Percentiles rank a stretch among this genome's conserved stretches.
phyloP scores from a whole-genome alignment of 768 basidiomycete genomes.

The Kwoniella dejecticola region DNA sequence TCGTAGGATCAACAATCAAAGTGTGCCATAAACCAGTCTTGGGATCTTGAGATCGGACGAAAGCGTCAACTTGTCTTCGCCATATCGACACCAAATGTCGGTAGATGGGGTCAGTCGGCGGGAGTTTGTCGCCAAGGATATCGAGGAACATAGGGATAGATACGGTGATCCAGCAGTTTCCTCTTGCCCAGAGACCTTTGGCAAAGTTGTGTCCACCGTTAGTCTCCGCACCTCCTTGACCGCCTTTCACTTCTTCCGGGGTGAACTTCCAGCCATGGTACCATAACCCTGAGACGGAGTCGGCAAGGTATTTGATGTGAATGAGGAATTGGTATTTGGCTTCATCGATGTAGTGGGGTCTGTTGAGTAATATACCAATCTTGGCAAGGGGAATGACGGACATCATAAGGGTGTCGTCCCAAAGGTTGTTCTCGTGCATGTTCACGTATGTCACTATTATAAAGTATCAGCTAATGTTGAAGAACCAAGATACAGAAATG shows the following conservation, averaged over 20 bases:
- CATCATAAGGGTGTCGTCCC: constrained; percentile 67
- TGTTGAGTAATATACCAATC: constrained; percentile 62
- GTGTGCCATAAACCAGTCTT: constrained; percentile 63
- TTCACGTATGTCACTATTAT: constrained; percentile 55
- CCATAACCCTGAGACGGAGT: constrained; percentile 49
- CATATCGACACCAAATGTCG: constrained; percentile 59
- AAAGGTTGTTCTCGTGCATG: constrained; percentile 60
- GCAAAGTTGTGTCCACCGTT: constrained; percentile 52
- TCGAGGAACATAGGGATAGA: constrained; percentile 41
- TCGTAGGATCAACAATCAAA: constrained; percentile 60
- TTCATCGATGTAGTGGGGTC: constrained; percentile 62
- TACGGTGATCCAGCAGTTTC: constrained; percentile 60
- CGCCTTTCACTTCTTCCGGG: constrained; percentile 8
- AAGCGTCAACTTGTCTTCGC: constrained; percentile 60
- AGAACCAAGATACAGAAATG: too few species aligned
- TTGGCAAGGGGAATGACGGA: constrained; percentile 63
- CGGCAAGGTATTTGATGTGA: constrained; percentile 55
- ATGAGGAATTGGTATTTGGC: constrained; percentile 62
- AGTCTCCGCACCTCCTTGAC: constrained; percentile 11
- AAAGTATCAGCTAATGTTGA: background rate
- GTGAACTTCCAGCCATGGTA: constrained; percentile 53
- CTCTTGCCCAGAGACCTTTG: constrained; percentile 62
- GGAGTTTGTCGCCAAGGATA: constrained; percentile 57
- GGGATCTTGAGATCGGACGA: constrained; percentile 60
- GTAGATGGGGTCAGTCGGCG: constrained; percentile 58